A percentile compares a stretch with the other conserved stretches of the same genome.
These are phyloP conservation scores for Aspergillus thermomutatus DNA, from an alignment of 2,329 filamentous ascomycete genomes.

Conservation along the genomic window DNA sequence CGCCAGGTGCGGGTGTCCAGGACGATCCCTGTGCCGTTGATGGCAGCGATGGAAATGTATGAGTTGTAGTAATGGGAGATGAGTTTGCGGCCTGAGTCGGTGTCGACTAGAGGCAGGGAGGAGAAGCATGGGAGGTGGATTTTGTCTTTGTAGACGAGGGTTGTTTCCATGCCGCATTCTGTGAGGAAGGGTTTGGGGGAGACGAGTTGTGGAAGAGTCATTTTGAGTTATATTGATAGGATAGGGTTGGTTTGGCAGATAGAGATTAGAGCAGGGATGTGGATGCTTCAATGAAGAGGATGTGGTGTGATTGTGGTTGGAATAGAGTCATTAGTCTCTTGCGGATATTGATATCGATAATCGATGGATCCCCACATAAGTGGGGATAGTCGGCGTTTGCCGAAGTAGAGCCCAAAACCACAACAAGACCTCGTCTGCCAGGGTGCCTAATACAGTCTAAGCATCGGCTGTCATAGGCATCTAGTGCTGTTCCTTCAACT, in stretches of 20 bases:
- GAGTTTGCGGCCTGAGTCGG: background rate
- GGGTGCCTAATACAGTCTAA: too few species aligned
- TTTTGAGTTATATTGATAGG: background rate
- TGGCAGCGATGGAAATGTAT: slow-evolving; percentile 3
- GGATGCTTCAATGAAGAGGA: background rate
- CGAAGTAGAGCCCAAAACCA: too few species aligned
- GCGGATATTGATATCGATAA: background rate
- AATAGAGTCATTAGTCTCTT: background rate
- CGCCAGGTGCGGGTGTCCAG: slow-evolving; percentile 13
- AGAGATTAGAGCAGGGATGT: background rate
- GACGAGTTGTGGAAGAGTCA: slow-evolving; percentile 6
- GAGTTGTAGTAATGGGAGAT: background rate
- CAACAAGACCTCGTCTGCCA: too few species aligned
- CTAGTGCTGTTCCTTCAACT: too few species aligned
- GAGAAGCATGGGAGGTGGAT: slow-evolving; percentile 2
- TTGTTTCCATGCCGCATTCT: slow-evolving; percentile 9
- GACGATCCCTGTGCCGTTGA: slow-evolving; percentile 6
- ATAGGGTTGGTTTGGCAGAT: background rate
- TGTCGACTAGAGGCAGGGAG: background rate
- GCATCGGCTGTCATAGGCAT: too few species aligned
- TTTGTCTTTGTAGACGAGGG: slow-evolving; percentile 7
- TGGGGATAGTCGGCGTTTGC: too few species aligned
- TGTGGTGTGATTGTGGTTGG: background rate
- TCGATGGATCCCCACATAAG: background rate
- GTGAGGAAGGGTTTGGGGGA: slow-evolving; percentile 8